Evolutionary conservation across 257 asterid genomes (phyloP), one percentile per base, ranked within the genome.

Genomic region (Nicotiana otophora): DNA sequence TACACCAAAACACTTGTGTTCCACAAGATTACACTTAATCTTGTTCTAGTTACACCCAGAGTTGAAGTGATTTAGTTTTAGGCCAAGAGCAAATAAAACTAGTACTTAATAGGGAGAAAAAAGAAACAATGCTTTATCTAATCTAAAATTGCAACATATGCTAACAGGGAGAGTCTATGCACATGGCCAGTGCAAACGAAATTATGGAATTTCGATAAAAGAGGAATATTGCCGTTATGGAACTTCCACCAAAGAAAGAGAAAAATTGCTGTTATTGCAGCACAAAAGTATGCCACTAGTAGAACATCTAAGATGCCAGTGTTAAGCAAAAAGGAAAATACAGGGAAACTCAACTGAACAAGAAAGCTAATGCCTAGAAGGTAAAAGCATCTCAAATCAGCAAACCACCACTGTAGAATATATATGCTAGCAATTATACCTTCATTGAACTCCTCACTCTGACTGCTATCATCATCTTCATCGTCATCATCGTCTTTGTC

Each of bases 401-500:
- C 63, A 34, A 69, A 31, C 53, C 34, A 34, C 63, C 64, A 65
- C 57, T 80, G 34, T 63, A 60, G 57, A 39, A 39, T 75, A 36
- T 5, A 48, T 66, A 10, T 53, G 76, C 55, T 82, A 77, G 33
- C 31, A 84, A 77, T 70, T 51, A 66, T 92, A 96, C 99, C 99
- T 88, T 83, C 98, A 86, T 87, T 84, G 72, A 92, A 89, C 67
- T 93, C 99, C 17, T 93, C 98, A 66, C 86, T 88, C 74, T 88
- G 89, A 62, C 88, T 91, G 15, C 86, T 91, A 19, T 88, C 91
- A 1, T 60, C 86, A 33, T 65, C 85, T 12, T 85, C 85, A 4
- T 62, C 87, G 1, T 83, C 89, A 0, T 84, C 92, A 0, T 53
- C 88, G 4, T 77, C 90, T 12, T 54, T 61, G 20, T 63, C 57